Evolutionary conservation across 1,284 basidiomycete genomes (phyloP), one percentile per base, ranked within the genome.

Genomic region (Fistulinella cinereoalba): DNA sequence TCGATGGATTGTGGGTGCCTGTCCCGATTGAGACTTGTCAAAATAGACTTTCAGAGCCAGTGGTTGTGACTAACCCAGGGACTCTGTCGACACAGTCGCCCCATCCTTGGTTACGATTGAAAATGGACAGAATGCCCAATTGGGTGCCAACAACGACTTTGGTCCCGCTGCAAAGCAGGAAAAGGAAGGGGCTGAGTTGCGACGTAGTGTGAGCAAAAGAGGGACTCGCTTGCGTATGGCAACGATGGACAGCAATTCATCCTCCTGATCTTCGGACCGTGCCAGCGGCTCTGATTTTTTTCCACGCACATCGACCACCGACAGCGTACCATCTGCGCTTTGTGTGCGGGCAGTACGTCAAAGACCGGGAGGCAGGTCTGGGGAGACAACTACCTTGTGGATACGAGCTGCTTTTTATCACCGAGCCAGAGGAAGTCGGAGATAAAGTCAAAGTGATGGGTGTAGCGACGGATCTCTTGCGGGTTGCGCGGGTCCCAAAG

Each of bases 401-500:
- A 76, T 22, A 95, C 80, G 4, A 95, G 76, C 48, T 94, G 91
- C 56, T 83, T 87, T 67, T 90, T 90, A 68, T 91, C 88, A 36
- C 81, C 80, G 44, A 92, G 68, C 80, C 88, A 97, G 33, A 92
- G 68, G 67, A 98, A 91, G 63, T 95, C 93, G 19, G 92, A 91
- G 47, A 98, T 96, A 67, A 94, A 97, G 69, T 97, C 94, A 62
- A 87, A 94, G 62, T 98, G 95, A 47, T 97, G 94, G 11, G 75
- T 81, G 64, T 94, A 94, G 13, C 76, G 71, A 29, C 85, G 75
- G 18, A 88, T 71, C 28, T 78, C 71, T 12, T 84, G 80, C 39
- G 72, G 71, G 57, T 81, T 78, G 41, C 93, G 75, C 16, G 87
- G 81, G 66, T 97, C 94, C 94, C 94, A 97, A 23, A 97, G 75